phyloP scores from a whole-genome alignment of 805 yeast genomes.

The Candida nemodendra region DNA sequence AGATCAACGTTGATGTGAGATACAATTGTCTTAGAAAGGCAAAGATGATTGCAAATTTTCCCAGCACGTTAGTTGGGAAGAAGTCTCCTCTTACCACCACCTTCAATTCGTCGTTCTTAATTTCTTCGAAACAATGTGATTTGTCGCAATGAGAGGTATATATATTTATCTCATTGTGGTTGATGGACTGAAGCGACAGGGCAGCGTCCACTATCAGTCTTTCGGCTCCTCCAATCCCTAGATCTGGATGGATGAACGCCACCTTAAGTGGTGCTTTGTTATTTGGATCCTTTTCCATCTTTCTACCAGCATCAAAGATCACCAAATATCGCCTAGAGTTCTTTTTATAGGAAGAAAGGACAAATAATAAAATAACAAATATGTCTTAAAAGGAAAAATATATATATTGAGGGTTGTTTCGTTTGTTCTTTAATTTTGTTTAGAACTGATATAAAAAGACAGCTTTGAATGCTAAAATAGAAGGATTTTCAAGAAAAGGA shows the following conservation, averaged over 20 bases:
- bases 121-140: constrained; percentile 89
- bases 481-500: no score
- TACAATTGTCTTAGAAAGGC: constrained; percentile 83
- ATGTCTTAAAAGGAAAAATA: no score
- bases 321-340: no score
- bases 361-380: no score
- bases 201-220: constrained; percentile 97
- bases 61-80: constrained; percentile 67
- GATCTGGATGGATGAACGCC: constrained; percentile 92
- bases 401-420: no score
- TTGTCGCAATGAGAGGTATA: constrained; percentile 91
- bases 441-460: no score
- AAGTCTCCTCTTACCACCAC: constrained; percentile 81
- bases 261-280: constrained; percentile 58
- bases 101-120: constrained; percentile 52
- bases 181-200: constrained; percentile 68
- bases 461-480: no score
- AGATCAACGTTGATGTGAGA: constrained; percentile 47
- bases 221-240: constrained; percentile 98
- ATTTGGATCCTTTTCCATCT: no score
- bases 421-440: no score
- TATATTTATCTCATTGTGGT: constrained; percentile 49
- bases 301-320: no score
- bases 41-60: constrained; percentile 73
- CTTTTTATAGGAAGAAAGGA: no score